Percentiles rank a stretch among this genome's conserved stretches.
Conservation (phyloP, 2,329 filamentous ascomycete genomes). For the Ascochyta koolunga region DNA sequence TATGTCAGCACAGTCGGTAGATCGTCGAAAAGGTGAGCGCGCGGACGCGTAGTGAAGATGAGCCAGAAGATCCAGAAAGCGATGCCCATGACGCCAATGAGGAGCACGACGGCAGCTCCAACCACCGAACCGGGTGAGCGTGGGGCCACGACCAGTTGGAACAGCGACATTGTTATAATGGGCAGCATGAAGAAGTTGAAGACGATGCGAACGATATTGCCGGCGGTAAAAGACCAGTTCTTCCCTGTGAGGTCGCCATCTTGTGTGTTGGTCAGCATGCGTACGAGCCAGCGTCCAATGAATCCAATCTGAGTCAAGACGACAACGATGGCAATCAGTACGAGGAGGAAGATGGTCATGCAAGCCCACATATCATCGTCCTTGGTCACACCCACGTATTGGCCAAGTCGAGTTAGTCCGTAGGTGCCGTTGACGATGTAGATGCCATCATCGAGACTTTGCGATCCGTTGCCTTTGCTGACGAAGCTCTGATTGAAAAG, state of each 20-base stretch:
- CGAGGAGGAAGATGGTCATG: constrained; percentile 88
- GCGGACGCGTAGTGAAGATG: constrained; percentile 79
- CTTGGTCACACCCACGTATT: constrained; percentile 79
- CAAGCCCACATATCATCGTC: constrained; percentile 88
- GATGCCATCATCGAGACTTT: constrained; percentile 80
- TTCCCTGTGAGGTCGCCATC: constrained; percentile 90
- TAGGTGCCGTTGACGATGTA: constrained; percentile 80
- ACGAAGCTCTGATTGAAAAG: constrained; percentile 95
- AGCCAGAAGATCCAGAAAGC: constrained; percentile 79
- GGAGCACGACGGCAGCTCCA: constrained; percentile 74
- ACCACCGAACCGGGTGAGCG: constrained; percentile 73
- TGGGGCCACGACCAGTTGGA: constrained; percentile 80
- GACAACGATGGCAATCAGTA: constrained; percentile 72
- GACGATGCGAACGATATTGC: constrained; percentile 72
- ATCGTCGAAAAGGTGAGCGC: constrained; percentile 90
- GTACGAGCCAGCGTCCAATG: constrained; percentile 75
- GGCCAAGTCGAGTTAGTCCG: constrained; percentile 78
- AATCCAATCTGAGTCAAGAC: constrained; percentile 79
- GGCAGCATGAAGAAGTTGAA: constrained; percentile 94
- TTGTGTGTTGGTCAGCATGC: constrained; percentile 70
- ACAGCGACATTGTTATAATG: constrained; percentile 84
- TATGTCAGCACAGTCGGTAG: constrained; percentile 87
- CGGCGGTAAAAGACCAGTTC: constrained; percentile 78
- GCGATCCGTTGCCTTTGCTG: constrained; percentile 67
- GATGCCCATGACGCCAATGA: constrained; percentile 75